Conservation (phyloP, 1,284 basidiomycete species). For the Tausonia pullulans region DNA sequence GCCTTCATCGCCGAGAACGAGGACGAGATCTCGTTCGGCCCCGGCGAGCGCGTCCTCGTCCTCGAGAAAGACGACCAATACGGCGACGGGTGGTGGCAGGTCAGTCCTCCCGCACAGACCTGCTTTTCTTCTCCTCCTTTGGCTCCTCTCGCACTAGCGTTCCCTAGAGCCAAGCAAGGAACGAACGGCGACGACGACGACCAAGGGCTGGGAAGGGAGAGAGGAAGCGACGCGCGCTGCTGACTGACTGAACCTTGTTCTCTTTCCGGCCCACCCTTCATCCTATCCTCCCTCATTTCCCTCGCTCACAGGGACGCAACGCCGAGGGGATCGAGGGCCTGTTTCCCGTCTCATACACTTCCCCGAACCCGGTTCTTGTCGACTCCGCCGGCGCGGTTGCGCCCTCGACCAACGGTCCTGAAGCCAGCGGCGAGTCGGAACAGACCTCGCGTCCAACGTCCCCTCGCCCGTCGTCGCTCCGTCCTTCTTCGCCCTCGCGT, state of each 20-base stretch:
- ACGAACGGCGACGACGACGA: neutral
- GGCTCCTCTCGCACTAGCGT: neutral
- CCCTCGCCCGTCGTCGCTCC: too few relatives aligned
- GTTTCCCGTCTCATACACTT: constrained; percentile 86
- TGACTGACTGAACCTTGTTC: neutral
- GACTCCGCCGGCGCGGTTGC: neutral
- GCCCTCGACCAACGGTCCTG: neutral
- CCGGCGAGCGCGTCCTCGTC: constrained; percentile 78
- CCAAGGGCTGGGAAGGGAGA: neutral
- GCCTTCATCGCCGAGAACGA: constrained; percentile 84
- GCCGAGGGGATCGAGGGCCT: constrained; percentile 68
- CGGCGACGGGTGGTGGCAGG: constrained; percentile 98
- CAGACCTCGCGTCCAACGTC: too few relatives aligned
- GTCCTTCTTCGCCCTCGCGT: too few relatives aligned
- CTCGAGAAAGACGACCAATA: constrained; percentile 89
- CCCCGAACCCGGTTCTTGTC: constrained; percentile 35
- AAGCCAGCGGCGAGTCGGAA: neutral
- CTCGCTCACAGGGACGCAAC: constrained; percentile 65
- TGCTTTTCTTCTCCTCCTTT: constrained; percentile 16
- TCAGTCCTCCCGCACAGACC: constrained; percentile 38
- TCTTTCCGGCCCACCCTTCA: too few relatives aligned
- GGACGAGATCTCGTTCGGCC: constrained; percentile 79
- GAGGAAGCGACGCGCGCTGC: neutral
- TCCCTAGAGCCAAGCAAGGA: neutral
- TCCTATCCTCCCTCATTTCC: neutral